Base-by-base conservation (phyloP, 1,139 yeast genomes). In the Pichia sp. region DNA sequence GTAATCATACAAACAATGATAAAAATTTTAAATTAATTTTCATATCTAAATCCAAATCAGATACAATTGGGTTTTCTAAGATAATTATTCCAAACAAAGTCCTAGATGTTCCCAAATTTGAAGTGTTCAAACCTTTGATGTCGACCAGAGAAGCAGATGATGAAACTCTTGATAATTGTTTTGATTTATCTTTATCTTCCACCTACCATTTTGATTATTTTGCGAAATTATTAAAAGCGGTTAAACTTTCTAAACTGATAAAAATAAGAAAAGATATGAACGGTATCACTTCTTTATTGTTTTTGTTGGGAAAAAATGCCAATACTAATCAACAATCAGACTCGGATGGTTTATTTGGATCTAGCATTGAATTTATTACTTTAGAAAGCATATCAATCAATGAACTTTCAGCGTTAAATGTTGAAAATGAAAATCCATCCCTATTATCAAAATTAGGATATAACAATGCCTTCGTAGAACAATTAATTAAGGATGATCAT, bases 11-110 rank as follows among this genome's bases (percentile, higher is more conserved):
- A 7, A 37, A 34, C 23, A 62, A 47, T n/a, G 53, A 56, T 11
- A 49, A 55, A 25, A 55, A 53, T 4, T 57, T 62, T 30, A 69
- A 66, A 50, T 57, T 78, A 30, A 67, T 71, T 38, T 73, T 87
- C 47, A 75, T 84, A 3, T 82, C 94, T 1, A 52, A 52, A 41
- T 60, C 64, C 4, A 54, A 52, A 25, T 59, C 58, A 33, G 61
- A 55, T 24, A 48, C 62, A 11, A 70, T 86, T 39, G 96, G 95
- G 0, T 69, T 72, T 41, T 80, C 87, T 45, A 81, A 83, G 57
- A 67, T 86, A 26, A 71, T 76, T 10, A 73, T 82, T 49, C 95
- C 95, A 0, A 75, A 73, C 48, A 86, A 78, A 42, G 71, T 73
- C 53, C 68, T 80, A 1, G 75, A 80, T 9, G 62, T 87, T 39